Conservation (phyloP, 495 filamentous ascomycete species). For the Lophiotrema nucula region DNA sequence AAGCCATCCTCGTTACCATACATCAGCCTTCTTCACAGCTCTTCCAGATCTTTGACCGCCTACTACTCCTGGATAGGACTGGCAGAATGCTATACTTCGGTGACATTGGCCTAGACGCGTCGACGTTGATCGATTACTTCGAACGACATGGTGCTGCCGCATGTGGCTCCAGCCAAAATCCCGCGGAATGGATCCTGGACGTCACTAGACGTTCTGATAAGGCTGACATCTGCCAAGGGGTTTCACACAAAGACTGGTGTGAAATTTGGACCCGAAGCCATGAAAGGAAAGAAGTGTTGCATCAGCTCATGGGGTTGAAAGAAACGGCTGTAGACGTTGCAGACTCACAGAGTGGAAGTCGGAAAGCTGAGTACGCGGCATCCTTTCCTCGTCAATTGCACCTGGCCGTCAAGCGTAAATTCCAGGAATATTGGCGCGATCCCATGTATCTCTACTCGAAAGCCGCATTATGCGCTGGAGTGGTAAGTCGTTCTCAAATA, state of each 20-base stretch:
- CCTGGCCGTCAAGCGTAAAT: constrained; percentile 59
- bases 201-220: background rate
- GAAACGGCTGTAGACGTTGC: constrained; percentile 30
- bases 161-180: constrained; percentile 72
- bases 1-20: constrained; percentile 85
- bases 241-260: constrained; percentile 78
- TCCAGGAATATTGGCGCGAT: constrained; percentile 84
- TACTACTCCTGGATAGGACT: constrained; percentile 73
- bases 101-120: constrained; percentile 76
- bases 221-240: too few species aligned
- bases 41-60: constrained; percentile 83
- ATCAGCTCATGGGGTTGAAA: constrained; percentile 67
- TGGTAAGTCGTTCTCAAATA: constrained; percentile 10
- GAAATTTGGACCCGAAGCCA: constrained; percentile 68
- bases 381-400: constrained; percentile 48
- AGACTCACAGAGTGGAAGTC: background rate
- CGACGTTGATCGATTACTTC: constrained; percentile 71
- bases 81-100: constrained; percentile 88
- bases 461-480: constrained; percentile 52
- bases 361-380: constrained; percentile 36
- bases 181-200: constrained; percentile 93
- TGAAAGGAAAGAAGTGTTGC: constrained; percentile 51
- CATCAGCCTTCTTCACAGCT: constrained; percentile 87
- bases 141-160: constrained; percentile 68
- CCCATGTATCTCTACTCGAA: constrained; percentile 80